Conservation (phyloP, 2,329 filamentous ascomycete species). For the Lachnellula occidentalis region DNA sequence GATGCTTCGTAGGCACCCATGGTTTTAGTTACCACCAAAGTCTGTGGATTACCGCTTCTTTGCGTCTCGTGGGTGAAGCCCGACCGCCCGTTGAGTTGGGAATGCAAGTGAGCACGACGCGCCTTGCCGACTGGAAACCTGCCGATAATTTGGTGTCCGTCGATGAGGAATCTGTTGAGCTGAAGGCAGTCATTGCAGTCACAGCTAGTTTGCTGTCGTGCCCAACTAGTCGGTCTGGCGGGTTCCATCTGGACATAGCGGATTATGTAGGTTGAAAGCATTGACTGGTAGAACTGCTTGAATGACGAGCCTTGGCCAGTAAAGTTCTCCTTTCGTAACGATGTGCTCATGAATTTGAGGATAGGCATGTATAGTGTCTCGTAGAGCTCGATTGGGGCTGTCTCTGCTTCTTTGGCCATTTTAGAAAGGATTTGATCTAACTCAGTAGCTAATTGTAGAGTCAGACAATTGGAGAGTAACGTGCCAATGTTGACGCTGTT, state of each 20-base stretch:
- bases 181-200: slow-evolving; percentile 3
- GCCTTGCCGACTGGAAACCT: slow-evolving; percentile 1
- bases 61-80: slow-evolving; percentile 3
- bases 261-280: slow-evolving; percentile 4
- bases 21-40: slow-evolving; percentile 13
- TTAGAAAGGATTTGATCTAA: slow-evolving; percentile 1
- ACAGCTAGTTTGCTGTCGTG: neutral
- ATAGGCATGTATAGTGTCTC: slow-evolving; percentile 6
- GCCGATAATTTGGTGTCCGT: neutral
- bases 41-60: slow-evolving; percentile 2
- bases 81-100: neutral
- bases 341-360: slow-evolving; percentile 1
- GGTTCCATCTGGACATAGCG: slow-evolving; percentile 3
- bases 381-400: neutral
- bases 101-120: slow-evolving; percentile 5
- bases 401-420: neutral
- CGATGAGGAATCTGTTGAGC: slow-evolving; percentile 8
- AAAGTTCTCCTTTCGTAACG: neutral
- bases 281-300: neutral
- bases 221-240: neutral
- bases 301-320: neutral
- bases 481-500: slow-evolving; percentile 6
- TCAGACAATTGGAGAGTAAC: slow-evolving; percentile 5
- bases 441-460: neutral
- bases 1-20: neutral